Evolutionary conservation across 345 rosid genomes (phyloP).

Genomic region (Brassica rapa): DNA sequence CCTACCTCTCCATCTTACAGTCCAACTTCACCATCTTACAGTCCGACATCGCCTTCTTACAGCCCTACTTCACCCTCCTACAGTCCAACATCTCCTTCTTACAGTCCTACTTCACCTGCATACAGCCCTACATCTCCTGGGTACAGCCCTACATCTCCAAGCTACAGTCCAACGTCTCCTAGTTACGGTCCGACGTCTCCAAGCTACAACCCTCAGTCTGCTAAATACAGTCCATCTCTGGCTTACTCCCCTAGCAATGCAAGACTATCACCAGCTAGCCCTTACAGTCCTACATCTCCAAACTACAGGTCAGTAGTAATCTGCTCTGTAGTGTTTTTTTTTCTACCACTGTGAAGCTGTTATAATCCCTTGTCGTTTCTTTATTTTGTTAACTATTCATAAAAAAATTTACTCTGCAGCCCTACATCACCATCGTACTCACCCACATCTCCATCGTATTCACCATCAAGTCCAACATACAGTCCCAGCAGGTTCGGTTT

Average conservation of each 20-base stretch:
- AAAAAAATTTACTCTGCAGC: conserved; percentile 44
- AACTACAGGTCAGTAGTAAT: conserved; percentile 62
- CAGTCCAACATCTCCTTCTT: conserved; percentile 80
- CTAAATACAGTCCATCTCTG: conserved; percentile 78
- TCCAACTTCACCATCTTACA: conserved; percentile 83
- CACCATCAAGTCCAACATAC: conserved; percentile 90
- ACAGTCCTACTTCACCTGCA: conserved; percentile 81
- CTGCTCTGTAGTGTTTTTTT: neutral
- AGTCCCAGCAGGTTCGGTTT: conserved; percentile 83
- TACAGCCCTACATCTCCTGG: conserved; percentile 84
- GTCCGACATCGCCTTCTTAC: conserved; percentile 84
- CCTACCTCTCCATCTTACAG: conserved; percentile 85
- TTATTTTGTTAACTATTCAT: neutral
- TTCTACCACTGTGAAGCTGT: neutral
- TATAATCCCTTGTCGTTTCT: neutral
- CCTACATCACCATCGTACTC: conserved; percentile 93
- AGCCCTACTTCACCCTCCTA: conserved; percentile 79
- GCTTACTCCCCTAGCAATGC: conserved; percentile 97
- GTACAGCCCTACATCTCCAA: conserved; percentile 84
- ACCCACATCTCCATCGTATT: conserved; percentile 91
- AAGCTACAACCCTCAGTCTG: conserved; percentile 59
- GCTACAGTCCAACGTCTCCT: conserved; percentile 79
- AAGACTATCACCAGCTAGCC: conserved; percentile 81
- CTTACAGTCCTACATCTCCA: conserved; percentile 96
- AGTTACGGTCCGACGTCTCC: conserved; percentile 78